Evolutionary conservation across 2,329 filamentous ascomycete species (phyloP).

Genomic region (Colletotrichum ledebouriae): DNA sequence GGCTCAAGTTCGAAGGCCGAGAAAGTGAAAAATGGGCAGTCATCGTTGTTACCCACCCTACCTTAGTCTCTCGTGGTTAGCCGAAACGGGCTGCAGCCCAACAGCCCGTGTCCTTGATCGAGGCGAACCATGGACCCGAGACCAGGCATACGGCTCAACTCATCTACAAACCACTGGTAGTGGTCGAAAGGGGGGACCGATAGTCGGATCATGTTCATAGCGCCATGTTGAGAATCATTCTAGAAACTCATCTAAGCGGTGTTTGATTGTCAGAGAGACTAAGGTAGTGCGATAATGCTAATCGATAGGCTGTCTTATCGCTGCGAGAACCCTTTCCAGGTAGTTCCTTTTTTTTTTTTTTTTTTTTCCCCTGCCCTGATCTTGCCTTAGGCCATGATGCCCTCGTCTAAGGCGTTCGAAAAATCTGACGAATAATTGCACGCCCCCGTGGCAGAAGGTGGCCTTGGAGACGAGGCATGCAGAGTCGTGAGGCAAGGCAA

Average conservation of each 20-base stretch:
- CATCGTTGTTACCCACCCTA: too few relatives aligned
- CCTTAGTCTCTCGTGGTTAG: too few relatives aligned
- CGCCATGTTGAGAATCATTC: slow-evolving; percentile 3
- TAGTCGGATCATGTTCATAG: slow-evolving; percentile 5
- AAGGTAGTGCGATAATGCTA: slow-evolving; percentile 4
- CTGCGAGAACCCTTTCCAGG: background rate
- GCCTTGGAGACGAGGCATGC: background rate
- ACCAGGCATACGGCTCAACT: background rate
- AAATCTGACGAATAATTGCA: background rate
- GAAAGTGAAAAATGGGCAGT: too few relatives aligned
- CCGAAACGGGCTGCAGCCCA: too few relatives aligned
- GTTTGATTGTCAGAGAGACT: background rate
- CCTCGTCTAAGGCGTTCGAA: slow-evolving; percentile 7
- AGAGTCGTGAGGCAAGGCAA: background rate
- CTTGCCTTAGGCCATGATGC: slow-evolving; percentile 36
- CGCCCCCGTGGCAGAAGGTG: slow-evolving; percentile 13
- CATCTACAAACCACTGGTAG: background rate
- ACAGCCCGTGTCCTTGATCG: too few relatives aligned
- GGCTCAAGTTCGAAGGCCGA: too few relatives aligned
- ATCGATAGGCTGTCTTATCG: slow-evolving; percentile 37
- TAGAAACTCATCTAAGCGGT: background rate
- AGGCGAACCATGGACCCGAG: too few relatives aligned
- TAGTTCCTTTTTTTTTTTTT: background rate
- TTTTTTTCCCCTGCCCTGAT: background rate
- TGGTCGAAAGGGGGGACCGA: background rate